Conservation (phyloP, 1,284 basidiomycete genomes). For the Wolfiporia cocos region DNA sequence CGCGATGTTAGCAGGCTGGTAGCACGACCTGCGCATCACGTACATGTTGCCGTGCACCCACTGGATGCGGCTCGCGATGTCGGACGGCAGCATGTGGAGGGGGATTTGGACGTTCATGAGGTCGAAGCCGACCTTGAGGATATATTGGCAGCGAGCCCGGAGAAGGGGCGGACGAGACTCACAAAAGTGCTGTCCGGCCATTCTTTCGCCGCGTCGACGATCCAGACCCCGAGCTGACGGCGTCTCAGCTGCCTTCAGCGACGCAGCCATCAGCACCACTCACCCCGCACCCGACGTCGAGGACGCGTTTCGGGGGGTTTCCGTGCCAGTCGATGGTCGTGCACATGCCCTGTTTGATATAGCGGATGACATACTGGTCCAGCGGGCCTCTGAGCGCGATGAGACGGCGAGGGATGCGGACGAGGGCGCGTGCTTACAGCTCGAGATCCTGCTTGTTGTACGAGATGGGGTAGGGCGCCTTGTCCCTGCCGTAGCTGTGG, state of each 20-base stretch:
- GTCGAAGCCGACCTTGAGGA: constrained; percentile 62
- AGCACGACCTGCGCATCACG: constrained; percentile 18
- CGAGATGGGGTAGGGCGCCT: constrained; percentile 65
- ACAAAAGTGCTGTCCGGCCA: constrained; percentile 67
- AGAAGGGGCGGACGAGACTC: constrained; percentile 23
- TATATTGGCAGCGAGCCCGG: not conserved
- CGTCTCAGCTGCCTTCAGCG: not conserved
- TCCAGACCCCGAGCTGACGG: constrained; percentile 59
- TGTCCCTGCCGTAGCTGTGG: constrained; percentile 62
- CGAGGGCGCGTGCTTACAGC: constrained; percentile 42
- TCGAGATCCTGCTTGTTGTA: constrained; percentile 62
- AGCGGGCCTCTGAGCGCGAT: constrained; percentile 44
- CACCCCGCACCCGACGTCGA: constrained; percentile 72
- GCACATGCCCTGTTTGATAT: constrained; percentile 39
- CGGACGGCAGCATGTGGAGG: constrained; percentile 39
- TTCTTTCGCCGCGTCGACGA: constrained; percentile 63
- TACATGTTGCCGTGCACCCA: constrained; percentile 77
- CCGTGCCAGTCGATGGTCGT: constrained; percentile 50
- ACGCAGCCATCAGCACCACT: constrained; percentile 18
- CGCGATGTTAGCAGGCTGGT: constrained; percentile 4
- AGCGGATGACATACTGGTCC: constrained; percentile 46
- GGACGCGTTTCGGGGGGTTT: constrained; percentile 37
- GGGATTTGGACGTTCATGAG: constrained; percentile 66
- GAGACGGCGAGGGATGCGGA: not conserved
- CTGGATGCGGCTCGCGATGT: constrained; percentile 47